Evolutionary conservation across 202 grass and related monocot genomes (phyloP).

Genomic region (Hordeum pubiflorum): DNA sequence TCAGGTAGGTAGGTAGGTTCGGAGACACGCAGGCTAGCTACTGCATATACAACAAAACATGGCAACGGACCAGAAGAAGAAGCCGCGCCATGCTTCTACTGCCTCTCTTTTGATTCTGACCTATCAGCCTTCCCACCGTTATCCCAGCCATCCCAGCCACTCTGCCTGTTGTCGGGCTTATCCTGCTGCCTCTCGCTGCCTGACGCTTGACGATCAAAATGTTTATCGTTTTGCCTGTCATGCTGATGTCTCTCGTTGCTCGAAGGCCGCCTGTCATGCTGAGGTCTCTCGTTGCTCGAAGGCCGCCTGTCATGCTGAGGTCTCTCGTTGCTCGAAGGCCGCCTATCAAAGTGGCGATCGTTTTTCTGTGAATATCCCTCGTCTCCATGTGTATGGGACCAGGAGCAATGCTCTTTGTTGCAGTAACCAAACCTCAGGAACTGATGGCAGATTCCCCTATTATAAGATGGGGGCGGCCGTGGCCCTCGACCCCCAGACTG

Average conservation of each 20-base stretch:
- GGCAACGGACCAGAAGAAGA: constrained; percentile 1
- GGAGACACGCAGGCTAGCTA: constrained; percentile 33
- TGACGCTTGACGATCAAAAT: constrained; percentile 36
- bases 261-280: constrained; percentile 18
- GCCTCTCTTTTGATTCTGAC: constrained; percentile 38
- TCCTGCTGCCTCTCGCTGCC: constrained; percentile 27
- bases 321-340: constrained; percentile 19
- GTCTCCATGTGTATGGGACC: constrained; percentile 21
- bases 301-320: constrained; percentile 12
- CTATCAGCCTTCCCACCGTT: constrained; percentile 25
- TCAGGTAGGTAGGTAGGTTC: neutral
- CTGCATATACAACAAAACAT: constrained; percentile 50
- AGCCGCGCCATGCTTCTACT: constrained; percentile 2
- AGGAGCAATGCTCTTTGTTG: constrained; percentile 36
- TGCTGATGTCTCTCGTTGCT: constrained; percentile 21
- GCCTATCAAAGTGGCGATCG: constrained; percentile 27
- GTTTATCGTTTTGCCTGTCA: constrained; percentile 22
- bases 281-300: constrained; percentile 21
- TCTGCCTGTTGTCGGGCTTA: constrained; percentile 9
- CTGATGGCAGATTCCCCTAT: constrained; percentile 22
- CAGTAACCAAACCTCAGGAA: constrained; percentile 32
- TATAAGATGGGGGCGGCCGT: neutral
- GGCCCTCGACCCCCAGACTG: constrained; percentile 33
- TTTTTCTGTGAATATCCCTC: constrained; percentile 25
- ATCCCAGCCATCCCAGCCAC: neutral